Conservation (phyloP, 2,329 filamentous ascomycete genomes). For the Cordyceps pruinosa region DNA sequence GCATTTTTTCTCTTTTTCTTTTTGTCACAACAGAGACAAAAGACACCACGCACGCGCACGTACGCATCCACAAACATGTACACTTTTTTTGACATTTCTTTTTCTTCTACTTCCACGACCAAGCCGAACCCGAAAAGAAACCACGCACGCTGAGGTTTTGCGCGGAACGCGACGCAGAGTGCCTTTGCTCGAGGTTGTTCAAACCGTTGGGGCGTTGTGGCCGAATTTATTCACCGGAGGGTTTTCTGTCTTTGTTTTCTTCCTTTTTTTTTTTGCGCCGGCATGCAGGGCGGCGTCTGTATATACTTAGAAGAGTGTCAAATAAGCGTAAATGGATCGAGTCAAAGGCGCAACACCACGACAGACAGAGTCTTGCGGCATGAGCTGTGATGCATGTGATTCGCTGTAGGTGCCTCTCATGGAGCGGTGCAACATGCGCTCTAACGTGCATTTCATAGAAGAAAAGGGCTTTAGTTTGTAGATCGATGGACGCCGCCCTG, state of each 20-base stretch:
- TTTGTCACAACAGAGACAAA: constrained; percentile 10
- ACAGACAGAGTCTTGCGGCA: too few species aligned
- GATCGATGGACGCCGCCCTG: too few species aligned
- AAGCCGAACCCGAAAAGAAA: background rate
- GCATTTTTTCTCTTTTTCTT: too few species aligned
- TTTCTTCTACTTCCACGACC: background rate
- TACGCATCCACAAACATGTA: constrained; percentile 3
- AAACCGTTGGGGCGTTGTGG: background rate
- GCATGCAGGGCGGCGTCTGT: background rate
- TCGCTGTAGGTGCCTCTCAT: too few species aligned
- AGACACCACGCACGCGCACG: background rate
- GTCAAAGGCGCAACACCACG: constrained; percentile 15
- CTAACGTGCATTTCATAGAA: too few species aligned
- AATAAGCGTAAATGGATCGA: constrained; percentile 4
- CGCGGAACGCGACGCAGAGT: too few species aligned
- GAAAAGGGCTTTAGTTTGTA: too few species aligned
- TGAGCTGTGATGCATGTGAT: too few species aligned
- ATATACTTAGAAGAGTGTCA: constrained; percentile 8
- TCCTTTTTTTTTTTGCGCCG: background rate
- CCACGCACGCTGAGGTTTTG: too few species aligned
- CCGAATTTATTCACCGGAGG: background rate
- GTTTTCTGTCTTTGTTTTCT: background rate
- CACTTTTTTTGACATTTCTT: constrained; percentile 8
- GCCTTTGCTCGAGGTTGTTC: too few species aligned
- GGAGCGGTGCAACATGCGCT: too few species aligned